phyloP scores from a whole-genome alignment of 2,329 filamentous ascomycete species.

The Capronia epimyces region DNA sequence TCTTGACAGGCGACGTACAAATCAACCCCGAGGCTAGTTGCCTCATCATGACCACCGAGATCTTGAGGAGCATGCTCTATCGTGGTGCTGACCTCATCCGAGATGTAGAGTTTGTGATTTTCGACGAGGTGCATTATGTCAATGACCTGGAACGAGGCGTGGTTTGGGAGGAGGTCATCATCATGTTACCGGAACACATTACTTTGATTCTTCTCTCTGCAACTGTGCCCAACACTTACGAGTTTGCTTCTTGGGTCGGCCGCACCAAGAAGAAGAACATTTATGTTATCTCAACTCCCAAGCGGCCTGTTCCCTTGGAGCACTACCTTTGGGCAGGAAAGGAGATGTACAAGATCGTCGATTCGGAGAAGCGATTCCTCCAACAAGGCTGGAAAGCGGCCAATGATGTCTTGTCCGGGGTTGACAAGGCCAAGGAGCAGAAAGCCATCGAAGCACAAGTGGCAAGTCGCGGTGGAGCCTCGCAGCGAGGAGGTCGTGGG shows the following conservation, averaged over 20 bases:
- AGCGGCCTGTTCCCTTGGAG: constrained; percentile 88
- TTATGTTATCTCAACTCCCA: constrained; percentile 95
- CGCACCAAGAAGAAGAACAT: constrained; percentile 98
- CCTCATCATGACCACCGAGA: constrained; percentile 98
- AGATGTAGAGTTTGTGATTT: constrained; percentile 97
- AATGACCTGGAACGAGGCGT: constrained; percentile 94
- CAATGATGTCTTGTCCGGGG: constrained; percentile 72
- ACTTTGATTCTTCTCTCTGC: constrained; percentile 92
- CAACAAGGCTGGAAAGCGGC: constrained; percentile 94
- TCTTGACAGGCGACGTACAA: constrained; percentile 94
- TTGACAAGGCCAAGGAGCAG: constrained; percentile 65
- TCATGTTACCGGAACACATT: constrained; percentile 97
- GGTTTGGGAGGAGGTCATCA: constrained; percentile 99
- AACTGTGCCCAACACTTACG: constrained; percentile 93
- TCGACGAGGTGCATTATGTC: constrained; percentile 98
- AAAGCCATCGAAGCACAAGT: constrained; percentile 46
- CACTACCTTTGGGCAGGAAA: constrained; percentile 96
- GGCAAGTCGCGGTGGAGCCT: constrained; percentile 39
- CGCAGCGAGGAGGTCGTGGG: constrained; percentile 48
- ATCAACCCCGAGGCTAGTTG: constrained; percentile 97
- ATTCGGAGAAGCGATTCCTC: constrained; percentile 83
- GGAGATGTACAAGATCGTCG: constrained; percentile 88
- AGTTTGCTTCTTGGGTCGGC: constrained; percentile 97
- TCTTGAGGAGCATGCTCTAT: constrained; percentile 96
- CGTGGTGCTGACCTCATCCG: constrained; percentile 90